phyloP scores from a whole-genome alignment of 139 green algal genomes.

The Chlamydomonas schloesseri region DNA sequence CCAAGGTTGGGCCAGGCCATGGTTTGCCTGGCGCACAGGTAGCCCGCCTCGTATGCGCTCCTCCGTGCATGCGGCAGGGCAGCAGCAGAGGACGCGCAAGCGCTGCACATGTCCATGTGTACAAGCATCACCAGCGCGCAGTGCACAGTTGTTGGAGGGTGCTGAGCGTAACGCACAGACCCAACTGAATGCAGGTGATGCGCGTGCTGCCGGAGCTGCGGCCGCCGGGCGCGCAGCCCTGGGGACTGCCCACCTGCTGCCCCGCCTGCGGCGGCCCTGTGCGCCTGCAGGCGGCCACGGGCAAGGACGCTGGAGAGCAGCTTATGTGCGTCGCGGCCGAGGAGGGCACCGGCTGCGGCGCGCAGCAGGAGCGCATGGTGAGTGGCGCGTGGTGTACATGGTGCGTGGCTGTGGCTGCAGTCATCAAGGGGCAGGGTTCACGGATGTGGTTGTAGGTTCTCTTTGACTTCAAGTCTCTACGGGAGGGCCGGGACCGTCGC shows the following conservation, averaged over 20 bases:
- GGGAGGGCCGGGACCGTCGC: no score
- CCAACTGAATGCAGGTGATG: slow-evolving; percentile 28
- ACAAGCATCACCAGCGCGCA: no score
- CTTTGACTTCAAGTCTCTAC: no score
- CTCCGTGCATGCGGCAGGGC: no score
- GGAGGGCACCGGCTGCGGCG: slow-evolving; percentile 20
- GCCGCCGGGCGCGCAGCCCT: slow-evolving; percentile 8
- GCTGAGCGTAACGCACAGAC: no score
- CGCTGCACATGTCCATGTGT: no score
- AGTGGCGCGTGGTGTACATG: no score
- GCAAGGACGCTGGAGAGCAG: not conserved
- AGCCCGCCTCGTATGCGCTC: no score
- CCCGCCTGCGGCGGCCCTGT: slow-evolving; percentile 49
- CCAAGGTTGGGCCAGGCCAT: not conserved
- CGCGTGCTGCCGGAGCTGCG: slow-evolving; percentile 43
- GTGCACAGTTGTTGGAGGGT: no score
- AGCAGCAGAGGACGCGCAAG: no score
- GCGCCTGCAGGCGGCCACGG: not conserved
- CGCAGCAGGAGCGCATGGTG: slow-evolving; percentile 3
- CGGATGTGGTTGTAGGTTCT: not conserved
- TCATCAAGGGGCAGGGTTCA: not conserved
- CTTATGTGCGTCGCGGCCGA: slow-evolving; percentile 50
- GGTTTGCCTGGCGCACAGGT: no score
- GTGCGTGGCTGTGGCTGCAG: not conserved
- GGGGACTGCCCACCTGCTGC: slow-evolving; percentile 39